These are phyloP conservation scores for Gastrolobium bilobum DNA, from an alignment of 306 rosid genomes.

Conservation along the genomic window DNA sequence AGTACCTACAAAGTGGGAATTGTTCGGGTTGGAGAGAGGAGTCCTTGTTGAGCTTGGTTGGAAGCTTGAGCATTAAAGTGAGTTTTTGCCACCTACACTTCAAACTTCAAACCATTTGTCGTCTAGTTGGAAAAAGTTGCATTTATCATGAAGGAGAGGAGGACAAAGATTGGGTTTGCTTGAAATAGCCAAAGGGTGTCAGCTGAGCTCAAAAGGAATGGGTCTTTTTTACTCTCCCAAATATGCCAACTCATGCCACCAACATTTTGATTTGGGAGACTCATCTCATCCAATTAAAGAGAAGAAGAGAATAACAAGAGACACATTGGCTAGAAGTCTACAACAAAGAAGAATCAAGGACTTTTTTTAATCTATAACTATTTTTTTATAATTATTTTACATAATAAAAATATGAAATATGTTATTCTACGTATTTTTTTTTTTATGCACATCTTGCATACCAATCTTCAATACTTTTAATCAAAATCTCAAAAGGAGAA, in stretches of 20 bases:
- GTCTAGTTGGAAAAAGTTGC: slow-evolving; percentile 32
- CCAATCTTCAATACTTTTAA: too few species aligned
- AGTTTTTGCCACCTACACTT: slow-evolving; percentile 46
- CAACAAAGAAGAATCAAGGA: slow-evolving; percentile 26
- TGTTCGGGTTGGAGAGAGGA: neutral
- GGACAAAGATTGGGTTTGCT: slow-evolving; percentile 57
- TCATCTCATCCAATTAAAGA: neutral
- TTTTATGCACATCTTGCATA: neutral
- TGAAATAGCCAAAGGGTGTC: slow-evolving; percentile 47
- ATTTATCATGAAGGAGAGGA: slow-evolving; percentile 34
- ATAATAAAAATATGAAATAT: too few species aligned
- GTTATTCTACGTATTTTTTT: neutral
- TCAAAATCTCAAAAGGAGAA: too few species aligned
- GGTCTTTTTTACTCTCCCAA: slow-evolving; percentile 20
- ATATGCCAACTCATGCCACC: slow-evolving; percentile 49
- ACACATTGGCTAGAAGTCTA: neutral
- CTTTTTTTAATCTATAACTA: too few species aligned
- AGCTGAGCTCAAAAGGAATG: slow-evolving; percentile 39
- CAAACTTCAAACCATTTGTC: slow-evolving; percentile 41
- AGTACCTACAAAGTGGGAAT: slow-evolving; percentile 10
- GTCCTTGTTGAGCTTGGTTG: slow-evolving; percentile 14
- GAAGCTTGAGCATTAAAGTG: slow-evolving; percentile 41
- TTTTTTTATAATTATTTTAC: too few species aligned
- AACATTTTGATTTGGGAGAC: slow-evolving; percentile 21
- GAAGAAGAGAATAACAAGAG: neutral